Evolutionary conservation across 768 basidiomycete species (phyloP), one percentile per base, ranked within the genome.

Genomic region (Goffeauzyma gilvescens): DNA sequence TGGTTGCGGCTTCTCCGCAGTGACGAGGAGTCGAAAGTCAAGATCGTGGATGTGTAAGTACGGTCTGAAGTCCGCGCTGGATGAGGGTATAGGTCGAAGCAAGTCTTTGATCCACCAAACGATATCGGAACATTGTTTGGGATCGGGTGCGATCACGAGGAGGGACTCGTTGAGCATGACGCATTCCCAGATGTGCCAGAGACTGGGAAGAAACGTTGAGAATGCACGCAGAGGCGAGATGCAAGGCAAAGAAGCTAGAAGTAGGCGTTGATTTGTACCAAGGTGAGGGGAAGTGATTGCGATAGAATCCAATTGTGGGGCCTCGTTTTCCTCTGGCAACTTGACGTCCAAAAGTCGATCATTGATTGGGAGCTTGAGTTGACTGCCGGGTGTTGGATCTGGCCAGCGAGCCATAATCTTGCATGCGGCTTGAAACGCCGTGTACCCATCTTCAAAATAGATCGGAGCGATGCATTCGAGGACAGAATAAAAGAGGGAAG

Each of bases 41-140:
- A 72, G 72, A 55, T 95, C 90, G 59, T 95, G 90, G 53, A 98
- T 86, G 13, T 90, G 93, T 51, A 95, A 81, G 62, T 90, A 98
- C 0, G 90, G 90, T 7, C 90, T 73, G 53, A 84, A 75, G 55
- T 98, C 89, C 1, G 75, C 75, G 0, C 38, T 49, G 18, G 78
- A 74, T 6, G 83, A 68, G 3, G 86, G 84, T 18, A 49, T 28
- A 38, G 90, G 90, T 26, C 83, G 73, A 5, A 93, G 53, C 8
- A 95, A 68, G 57, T 90, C 84, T 18, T 81, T 71, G 14, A 98
- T 65, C 81, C 84, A 90, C 84, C 85, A 87, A 4, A 95, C 69
- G 14, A 81, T 79, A 52, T 85, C 79, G 1, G 62, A 62, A 49
- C 83, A 87, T 0, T 81, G 83, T 57, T 76, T 71, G 0, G 80